Evolutionary conservation across 2,329 filamentous ascomycete species (phyloP).

Genomic region (Diaporthe sp.): DNA sequence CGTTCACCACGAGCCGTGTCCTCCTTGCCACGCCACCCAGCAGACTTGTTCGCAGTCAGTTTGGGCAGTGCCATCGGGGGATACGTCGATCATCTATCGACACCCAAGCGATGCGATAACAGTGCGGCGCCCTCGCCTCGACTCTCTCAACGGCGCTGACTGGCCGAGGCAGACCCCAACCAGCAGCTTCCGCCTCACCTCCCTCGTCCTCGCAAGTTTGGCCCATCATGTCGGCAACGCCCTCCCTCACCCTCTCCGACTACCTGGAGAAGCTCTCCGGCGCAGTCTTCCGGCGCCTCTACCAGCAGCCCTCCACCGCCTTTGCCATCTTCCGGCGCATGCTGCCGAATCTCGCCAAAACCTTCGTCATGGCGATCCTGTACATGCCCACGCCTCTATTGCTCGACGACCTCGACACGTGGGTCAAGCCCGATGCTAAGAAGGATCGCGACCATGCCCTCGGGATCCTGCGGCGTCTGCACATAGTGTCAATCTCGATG

Average conservation of each 20-base stretch:
- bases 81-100: neutral
- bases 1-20: neutral
- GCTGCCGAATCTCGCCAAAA: conserved; percentile 94
- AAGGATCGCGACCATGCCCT: conserved; percentile 87
- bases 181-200: conserved; percentile 2
- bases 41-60: conserved; percentile 29
- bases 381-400: conserved; percentile 88
- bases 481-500: conserved; percentile 81
- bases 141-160: conserved; percentile 2
- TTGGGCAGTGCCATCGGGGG: conserved; percentile 17
- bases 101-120: conserved; percentile 21
- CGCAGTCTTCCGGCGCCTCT: conserved; percentile 90
- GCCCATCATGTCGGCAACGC: conserved; percentile 58
- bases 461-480: conserved; percentile 84
- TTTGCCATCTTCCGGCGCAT: conserved; percentile 97
- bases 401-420: conserved; percentile 85
- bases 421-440: conserved; percentile 79
- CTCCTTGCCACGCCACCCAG: conserved; percentile 19
- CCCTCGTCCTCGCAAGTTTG: neutral
- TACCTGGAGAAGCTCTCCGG: conserved; percentile 94
- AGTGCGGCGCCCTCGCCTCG: neutral
- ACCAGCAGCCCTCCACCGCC: conserved; percentile 95
- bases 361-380: conserved; percentile 93
- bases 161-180: conserved; percentile 4
- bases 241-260: conserved; percentile 78